Evolutionary conservation across 2,329 filamentous ascomycete species (phyloP), one percentile per base, ranked within the genome.

Genomic region (Leptosphaerulina australis): DNA sequence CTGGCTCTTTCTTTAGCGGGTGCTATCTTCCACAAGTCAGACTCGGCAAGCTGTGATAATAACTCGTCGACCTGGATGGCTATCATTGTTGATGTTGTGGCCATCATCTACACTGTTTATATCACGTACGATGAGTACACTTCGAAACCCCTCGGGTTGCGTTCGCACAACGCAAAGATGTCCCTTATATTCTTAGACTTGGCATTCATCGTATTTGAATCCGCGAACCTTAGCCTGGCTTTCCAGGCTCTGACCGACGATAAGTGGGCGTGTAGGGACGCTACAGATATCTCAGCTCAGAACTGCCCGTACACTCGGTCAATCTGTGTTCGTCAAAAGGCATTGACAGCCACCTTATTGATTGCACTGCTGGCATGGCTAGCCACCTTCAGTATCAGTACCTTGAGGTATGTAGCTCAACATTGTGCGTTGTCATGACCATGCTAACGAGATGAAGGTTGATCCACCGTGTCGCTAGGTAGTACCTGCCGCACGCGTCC

Each of bases 81-180:
- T 22, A 87, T 97, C 44, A 84, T 90, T 26, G 89, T 99, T 29
- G 93, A 97, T 73, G 85, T 88, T 5, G 82, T 97, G 11, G 93
- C 94, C 3, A 82, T 97, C 50, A 85, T 93, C 2, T 99, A 97
- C 74, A 88, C 95, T 46, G 77, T 89, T 38, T 97, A 96, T 75
- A 94, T 97, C 76, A 95, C 92, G 18, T 96, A 87, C 76, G 94
- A 99, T 69, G 94, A 99, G 76, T 97, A 97, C 75, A 94, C 90
- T 4, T 90, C 91, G 22, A 95, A 95, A 70, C 94, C 95, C 17
- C 79, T 99, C 15, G 94, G 94, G 1, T 78, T 99, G 53, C 88
- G 95, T 33, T 87, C 86, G 5, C 86, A 91, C 8, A 86, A 86
- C 48, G 88, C 90, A 38, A 99, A 99, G 72, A 88, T 96, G 58